These are phyloP conservation scores for Castanospermum australe DNA, from an alignment of 306 rosid genomes.

Conservation along the genomic window DNA sequence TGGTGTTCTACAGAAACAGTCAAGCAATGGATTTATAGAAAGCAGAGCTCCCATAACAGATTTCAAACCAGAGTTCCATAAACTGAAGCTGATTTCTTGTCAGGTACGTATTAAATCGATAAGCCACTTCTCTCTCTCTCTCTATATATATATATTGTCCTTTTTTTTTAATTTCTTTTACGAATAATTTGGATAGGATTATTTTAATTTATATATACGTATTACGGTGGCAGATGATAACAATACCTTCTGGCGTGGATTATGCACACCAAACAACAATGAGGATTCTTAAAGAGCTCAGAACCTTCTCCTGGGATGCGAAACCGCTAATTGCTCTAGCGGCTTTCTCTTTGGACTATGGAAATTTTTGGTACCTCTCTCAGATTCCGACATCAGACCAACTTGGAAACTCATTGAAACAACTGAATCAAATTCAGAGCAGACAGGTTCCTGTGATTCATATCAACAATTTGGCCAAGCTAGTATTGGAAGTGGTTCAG, in stretches of 20 bases:
- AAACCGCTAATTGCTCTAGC: slow-evolving; percentile 39
- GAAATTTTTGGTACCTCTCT: slow-evolving; percentile 4
- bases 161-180: background rate
- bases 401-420: background rate
- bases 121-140: too few relatives aligned
- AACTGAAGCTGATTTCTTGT: background rate
- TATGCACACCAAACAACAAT: slow-evolving; percentile 17
- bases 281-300: slow-evolving; percentile 7
- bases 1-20: background rate
- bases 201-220: background rate
- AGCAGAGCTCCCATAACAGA: background rate
- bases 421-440: background rate
- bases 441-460: background rate
- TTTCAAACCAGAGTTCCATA: slow-evolving; percentile 5
- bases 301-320: slow-evolving; percentile 54
- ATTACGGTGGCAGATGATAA: slow-evolving; percentile 8
- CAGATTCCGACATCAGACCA: background rate
- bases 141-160: too few relatives aligned
- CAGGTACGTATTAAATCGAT: too few relatives aligned
- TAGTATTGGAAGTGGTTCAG: slow-evolving; percentile 28
- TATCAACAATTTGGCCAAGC: background rate
- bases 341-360: slow-evolving; percentile 18
- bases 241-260: background rate
- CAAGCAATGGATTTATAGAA: background rate
- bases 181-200: background rate